phyloP scores from a whole-genome alignment of 768 basidiomycete species.

The Tricholoma saponaceum region DNA sequence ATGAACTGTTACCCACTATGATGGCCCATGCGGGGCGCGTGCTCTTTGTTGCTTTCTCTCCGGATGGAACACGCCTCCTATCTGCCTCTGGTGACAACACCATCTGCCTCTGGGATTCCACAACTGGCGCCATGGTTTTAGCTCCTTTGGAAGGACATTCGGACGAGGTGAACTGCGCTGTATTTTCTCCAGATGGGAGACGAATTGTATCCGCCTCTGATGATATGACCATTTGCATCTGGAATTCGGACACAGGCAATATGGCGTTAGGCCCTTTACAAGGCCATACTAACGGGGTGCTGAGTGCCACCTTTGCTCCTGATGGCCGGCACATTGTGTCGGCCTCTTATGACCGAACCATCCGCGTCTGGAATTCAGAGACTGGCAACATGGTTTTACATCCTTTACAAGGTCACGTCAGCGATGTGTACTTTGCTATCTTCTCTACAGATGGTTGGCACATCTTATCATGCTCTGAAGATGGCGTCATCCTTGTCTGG shows the following conservation, averaged over 20 bases:
- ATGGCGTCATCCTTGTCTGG: too few species aligned
- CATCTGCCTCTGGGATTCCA: constrained; percentile 14
- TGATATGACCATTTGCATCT: constrained; percentile 12
- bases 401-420: too few species aligned
- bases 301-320: too few species aligned
- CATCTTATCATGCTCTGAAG: neutral
- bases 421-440: too few species aligned
- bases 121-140: constrained; percentile 3
- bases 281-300: too few species aligned
- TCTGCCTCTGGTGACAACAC: constrained; percentile 10
- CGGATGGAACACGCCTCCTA: constrained; percentile 10
- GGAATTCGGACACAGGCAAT: constrained; percentile 5
- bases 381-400: neutral
- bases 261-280: too few species aligned
- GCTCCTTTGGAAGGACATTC: constrained; percentile 4
- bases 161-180: constrained; percentile 2
- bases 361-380: constrained; percentile 10
- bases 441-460: too few species aligned
- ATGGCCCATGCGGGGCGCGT: neutral
- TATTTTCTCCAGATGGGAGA: constrained; percentile 12
- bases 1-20: neutral
- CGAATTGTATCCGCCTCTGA: constrained; percentile 9
- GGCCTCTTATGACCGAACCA: constrained; percentile 1
- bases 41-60: too few species aligned
- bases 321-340: neutral